These are phyloP conservation scores for Ricinus communis DNA, from an alignment of 345 rosid species.

Conservation along the genomic window DNA sequence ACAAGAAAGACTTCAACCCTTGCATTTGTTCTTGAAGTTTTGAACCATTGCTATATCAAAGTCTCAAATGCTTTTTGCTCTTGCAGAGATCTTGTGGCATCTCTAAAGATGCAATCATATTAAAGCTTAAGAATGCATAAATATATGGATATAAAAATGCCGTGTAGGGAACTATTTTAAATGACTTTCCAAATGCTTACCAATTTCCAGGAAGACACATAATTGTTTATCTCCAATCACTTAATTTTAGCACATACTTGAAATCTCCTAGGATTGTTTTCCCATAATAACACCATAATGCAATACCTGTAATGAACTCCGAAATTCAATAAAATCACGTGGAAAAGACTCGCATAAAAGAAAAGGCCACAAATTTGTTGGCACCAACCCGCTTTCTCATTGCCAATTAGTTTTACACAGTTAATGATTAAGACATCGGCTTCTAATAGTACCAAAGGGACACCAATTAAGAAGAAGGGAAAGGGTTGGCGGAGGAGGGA, in stretches of 20 bases:
- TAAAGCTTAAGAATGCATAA: not conserved
- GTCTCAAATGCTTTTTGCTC: not conserved
- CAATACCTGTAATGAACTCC: not conserved
- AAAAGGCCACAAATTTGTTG: not conserved
- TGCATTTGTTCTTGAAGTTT: not conserved
- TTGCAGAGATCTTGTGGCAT: not conserved
- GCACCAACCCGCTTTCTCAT: not conserved
- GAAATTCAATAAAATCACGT: not conserved
- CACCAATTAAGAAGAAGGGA: not conserved
- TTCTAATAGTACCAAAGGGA: not conserved
- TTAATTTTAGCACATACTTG: not conserved
- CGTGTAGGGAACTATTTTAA: not conserved
- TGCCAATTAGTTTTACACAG: not conserved
- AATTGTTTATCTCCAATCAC: not conserved
- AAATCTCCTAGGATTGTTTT: not conserved
- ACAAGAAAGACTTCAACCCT: not conserved
- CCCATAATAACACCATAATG: not conserved
- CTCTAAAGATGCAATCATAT: not conserved
- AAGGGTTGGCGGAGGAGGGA: not conserved
- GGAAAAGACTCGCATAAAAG: not conserved
- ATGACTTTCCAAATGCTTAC: not conserved
- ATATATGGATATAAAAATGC: not conserved
- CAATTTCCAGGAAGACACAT: not conserved
- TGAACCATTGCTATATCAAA: not conserved
- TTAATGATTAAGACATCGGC: not conserved